Base-by-base conservation (phyloP, 257 asterid species). In the Euphrasia confusa region DNA sequence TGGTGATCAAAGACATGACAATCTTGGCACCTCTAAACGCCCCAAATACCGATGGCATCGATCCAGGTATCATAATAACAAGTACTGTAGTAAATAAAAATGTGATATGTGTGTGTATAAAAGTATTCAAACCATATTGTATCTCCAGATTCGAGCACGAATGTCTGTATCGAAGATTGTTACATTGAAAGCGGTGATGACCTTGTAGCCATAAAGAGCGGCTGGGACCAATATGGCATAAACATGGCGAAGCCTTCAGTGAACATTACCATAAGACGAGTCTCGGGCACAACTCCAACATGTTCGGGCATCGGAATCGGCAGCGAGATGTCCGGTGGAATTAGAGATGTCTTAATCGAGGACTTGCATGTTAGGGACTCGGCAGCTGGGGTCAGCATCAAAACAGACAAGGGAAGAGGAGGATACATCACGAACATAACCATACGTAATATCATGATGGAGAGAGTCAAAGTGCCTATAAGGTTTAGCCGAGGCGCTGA, bases 271-370 rank as follows among this genome's bases (percentile, higher is more conserved):
- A 30, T 87, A 54, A 79, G 94, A 70, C 79, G 99, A 62, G 84
- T 92, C 18, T 89, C 96, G 2, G 99, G 99, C 28, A 87, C 96
- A 14, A 89, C 97, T 64, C 99, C 97, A 5, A 92, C 96, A n/a
- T 92, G 99, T 59, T 92, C 99, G 0, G 97, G 97, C 10, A 66
- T 92, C 7, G 97, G 99, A 45, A 89, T 92, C 4, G 99, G 99
- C 67, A 92, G 99, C 32, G 97, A 92, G 75, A 92, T 92, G 97
- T 92, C 99, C 0, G 97, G 99, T 54, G 99, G 99, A 11, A 79
- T 92, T 45, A 74, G 80, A n/a, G 70, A 92, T 5, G 63, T 92
- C 32, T 9, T 80, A 14, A 61, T 92, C n/a, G 95, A 89, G 76
- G 94, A 92, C 49, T 45, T 92, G 65, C 53, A 80, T 49, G 66